Base-by-base conservation (phyloP, 495 filamentous ascomycete species). In the Trichoderma erinaceum region DNA sequence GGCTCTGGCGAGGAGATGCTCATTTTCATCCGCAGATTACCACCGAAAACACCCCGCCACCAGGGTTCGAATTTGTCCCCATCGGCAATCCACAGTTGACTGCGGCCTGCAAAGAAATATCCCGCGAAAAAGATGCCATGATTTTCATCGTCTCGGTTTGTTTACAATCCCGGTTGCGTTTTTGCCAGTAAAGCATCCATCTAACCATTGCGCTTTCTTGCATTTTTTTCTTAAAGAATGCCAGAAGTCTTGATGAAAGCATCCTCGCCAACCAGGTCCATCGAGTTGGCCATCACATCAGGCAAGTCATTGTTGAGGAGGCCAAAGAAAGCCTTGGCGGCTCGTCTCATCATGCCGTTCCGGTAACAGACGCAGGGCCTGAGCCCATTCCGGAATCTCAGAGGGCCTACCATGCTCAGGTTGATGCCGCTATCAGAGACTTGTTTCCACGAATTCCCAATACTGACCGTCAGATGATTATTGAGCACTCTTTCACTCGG, bases 391-490 rank as follows among this genome's bases (percentile, higher is more conserved):
- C 83, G 1, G 77, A 80, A 63, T 76, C 74, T 21, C 90, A 91
- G 73, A 81, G 81, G 21, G 87, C 87, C 46, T 88, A 92, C 69
- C 87, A 91, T 71, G 84, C 82, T 41, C 88, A 93, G 74, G 90
- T 91, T 68, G 82, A 88, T 74, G 86, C 85, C 27, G 88, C 90
- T 0, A 85, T 97, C 38, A 84, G 81, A 68, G 93, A 97, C 71
- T 79, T 96, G 12, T 97, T 96, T 73, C 93, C 93, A 0, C 88
- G 90, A 66, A 94, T 97, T 69, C 93, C 93, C 1, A 80, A 90
- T 56, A 83, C 84, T 43, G 92, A 96, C 76, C 78, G 92, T n/a
- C 81, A 87, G 66, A 79, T 86, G 71, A 92, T 97, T 65, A 87
- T 96, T 50, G 81, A 86, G 41, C 90, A 88, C 69, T 86, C 93